These are phyloP conservation scores for Pseudoneurospora amorphoporcata DNA, from an alignment of 495 filamentous ascomycete species.

Conservation along the genomic window DNA sequence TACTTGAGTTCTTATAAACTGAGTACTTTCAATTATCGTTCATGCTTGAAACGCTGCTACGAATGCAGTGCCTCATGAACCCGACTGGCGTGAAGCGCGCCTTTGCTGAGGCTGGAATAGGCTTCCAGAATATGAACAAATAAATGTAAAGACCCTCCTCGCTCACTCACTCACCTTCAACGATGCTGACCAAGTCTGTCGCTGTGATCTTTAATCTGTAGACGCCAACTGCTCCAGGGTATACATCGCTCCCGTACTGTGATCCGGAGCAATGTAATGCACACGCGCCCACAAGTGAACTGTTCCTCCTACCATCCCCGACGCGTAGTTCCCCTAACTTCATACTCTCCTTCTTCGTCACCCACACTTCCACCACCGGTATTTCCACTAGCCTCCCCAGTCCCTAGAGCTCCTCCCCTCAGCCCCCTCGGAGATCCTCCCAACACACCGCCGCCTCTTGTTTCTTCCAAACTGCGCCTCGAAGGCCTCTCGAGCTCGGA, in stretches of 20 bases:
- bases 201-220: neutral
- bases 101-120: neutral
- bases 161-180: neutral
- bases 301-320: neutral
- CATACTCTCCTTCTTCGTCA: neutral
- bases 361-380: neutral
- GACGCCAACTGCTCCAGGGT: neutral
- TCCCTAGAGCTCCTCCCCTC: neutral
- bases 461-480: slow-evolving; percentile 66
- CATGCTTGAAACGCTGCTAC: neutral
- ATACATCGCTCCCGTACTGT: neutral
- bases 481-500: slow-evolving; percentile 64
- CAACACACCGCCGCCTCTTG: slow-evolving; percentile 31
- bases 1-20: neutral
- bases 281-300: neutral
- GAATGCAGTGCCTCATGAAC: neutral
- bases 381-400: neutral
- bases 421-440: neutral
- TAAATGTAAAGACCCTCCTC: neutral
- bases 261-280: neutral
- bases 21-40: neutral
- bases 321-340: neutral
- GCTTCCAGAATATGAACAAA: neutral
- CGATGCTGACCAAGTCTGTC: neutral
- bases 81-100: neutral